phyloP scores from a whole-genome alignment of 1,284 basidiomycete species.

The Puccinia horiana region DNA sequence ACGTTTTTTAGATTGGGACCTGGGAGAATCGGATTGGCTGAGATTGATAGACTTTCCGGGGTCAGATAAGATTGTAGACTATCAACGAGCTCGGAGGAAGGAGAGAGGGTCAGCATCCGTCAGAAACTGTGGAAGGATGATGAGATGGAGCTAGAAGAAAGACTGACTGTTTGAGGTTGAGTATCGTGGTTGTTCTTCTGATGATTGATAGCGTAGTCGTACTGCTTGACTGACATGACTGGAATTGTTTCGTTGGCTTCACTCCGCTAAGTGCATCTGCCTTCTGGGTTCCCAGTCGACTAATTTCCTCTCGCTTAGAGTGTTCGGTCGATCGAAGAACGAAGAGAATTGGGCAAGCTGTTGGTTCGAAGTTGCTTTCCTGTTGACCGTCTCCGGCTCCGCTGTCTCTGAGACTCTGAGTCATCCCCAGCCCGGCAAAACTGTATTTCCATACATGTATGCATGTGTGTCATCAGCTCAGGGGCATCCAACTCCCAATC shows the following conservation, averaged over 20 bases:
- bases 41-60: background rate
- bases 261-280: too few relatives aligned
- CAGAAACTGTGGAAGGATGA: background rate
- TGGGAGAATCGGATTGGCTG: conserved; percentile 3
- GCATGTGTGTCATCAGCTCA: background rate
- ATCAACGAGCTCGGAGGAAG: background rate
- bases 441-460: background rate
- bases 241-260: background rate
- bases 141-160: background rate
- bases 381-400: too few relatives aligned
- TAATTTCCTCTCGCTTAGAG: too few relatives aligned
- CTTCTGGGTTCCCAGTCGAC: too few relatives aligned
- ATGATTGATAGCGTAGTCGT: conserved; percentile 7
- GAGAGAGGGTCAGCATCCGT: background rate
- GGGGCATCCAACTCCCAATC: background rate
- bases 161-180: background rate
- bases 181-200: background rate
- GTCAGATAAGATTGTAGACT: conserved; percentile 18
- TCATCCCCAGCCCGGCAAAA: too few relatives aligned
- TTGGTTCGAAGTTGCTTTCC: too few relatives aligned
- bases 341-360: too few relatives aligned
- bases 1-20: background rate
- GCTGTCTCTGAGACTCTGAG: too few relatives aligned
- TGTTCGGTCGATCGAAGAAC: too few relatives aligned
- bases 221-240: conserved; percentile 9